These are phyloP conservation scores for Silene conica DNA, from an alignment of 148 eudicot genomes.

Conservation along the genomic window DNA sequence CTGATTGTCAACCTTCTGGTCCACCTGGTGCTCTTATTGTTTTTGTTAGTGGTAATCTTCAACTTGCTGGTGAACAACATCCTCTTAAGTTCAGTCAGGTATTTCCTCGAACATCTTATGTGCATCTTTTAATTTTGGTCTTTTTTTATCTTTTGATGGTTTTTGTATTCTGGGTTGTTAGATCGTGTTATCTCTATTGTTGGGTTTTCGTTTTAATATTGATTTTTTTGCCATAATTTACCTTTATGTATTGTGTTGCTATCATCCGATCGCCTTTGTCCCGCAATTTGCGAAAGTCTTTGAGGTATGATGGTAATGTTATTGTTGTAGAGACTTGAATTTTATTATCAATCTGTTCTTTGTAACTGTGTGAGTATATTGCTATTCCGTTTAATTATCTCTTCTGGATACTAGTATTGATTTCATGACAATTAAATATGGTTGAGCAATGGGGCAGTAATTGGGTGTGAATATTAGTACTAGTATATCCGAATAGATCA, in stretches of 20 bases:
- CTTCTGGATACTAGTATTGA: neutral
- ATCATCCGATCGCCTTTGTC: too few relatives aligned
- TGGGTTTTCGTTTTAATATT: neutral
- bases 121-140: neutral
- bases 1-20: conserved; percentile 68
- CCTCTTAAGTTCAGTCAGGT: conserved; percentile 63
- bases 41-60: conserved; percentile 57
- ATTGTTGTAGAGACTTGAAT: neutral
- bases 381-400: too few relatives aligned
- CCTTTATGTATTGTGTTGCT: too few relatives aligned
- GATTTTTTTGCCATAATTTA: neutral
- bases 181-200: neutral
- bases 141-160: neutral
- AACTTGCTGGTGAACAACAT: conserved; percentile 58
- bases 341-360: neutral
- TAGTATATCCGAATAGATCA: neutral
- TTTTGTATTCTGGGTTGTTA: neutral
- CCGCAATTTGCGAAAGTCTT: too few relatives aligned
- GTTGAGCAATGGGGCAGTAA: neutral
- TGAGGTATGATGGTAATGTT: neutral
- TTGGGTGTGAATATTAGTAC: neutral
- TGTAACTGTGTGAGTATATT: neutral
- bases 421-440: too few relatives aligned
- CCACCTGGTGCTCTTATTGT: conserved; percentile 55
- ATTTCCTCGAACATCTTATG: conserved; percentile 16